Evolutionary conservation across 228 moss, liverwort and hornwort genomes (phyloP), one percentile per base, ranked within the genome.

Genomic region (Sphagnum fallax): DNA sequence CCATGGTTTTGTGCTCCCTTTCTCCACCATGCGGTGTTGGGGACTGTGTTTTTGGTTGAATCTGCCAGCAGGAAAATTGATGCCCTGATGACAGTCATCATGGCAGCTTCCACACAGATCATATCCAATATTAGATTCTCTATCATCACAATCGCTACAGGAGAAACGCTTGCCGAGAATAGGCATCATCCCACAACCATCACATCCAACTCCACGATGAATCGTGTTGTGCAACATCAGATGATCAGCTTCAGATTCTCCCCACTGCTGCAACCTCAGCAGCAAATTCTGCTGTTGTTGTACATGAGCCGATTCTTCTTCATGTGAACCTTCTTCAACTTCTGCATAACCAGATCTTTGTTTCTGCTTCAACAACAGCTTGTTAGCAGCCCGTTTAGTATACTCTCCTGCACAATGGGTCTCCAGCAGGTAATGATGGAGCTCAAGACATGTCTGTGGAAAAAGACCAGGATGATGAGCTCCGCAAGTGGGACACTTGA

Each of bases 111-210:
- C 78, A 72, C 94, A 94, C 58, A 94, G 86, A 72, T 94, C 94
- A 57, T 94, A 94, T 62, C 94, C 94, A 60, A 87, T 81, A 6
- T 5, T 53, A 32, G 32, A 32, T 32, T 32, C 32, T 32, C 32
- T 32, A 47, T 79, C 72, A 4, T 87, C 84, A 60, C 94, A 94
- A 58, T 89, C 91, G 16, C 75, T 68, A 72, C 94, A 94, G 50
- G 81, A 81, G 77, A 86, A 94, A 5, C 91, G 75, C 6, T 65
- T 73, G 13, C 94, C 94, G 5, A 88, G 69, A 63, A 91, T 82
- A 50, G 91, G 94, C 81, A 80, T 91, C 94, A 94, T 94, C 65
- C 97, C 97, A 78, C 97, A 97, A 49, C 97, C 97, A 61, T 97
- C 97, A 70, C 97, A 97, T 10, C 97, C 97, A 61, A 93, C 70